phyloP scores from a whole-genome alignment of 2,329 filamentous ascomycete genomes.

The Fusarium coicis region DNA sequence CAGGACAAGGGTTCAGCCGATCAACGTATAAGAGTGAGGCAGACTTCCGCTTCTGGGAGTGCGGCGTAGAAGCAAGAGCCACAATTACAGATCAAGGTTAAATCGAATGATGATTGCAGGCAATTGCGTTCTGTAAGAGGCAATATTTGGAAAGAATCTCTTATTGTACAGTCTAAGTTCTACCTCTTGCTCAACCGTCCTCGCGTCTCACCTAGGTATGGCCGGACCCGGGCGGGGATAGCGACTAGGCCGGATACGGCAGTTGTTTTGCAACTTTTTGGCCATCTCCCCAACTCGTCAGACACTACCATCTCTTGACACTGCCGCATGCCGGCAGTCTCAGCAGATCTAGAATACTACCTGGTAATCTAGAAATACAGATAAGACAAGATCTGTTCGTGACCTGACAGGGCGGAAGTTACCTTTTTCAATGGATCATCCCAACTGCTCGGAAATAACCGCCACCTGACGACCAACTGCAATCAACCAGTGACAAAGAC shows the following conservation, averaged over 20 bases:
- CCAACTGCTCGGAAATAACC: neutral
- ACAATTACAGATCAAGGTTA: slow-evolving; percentile 30
- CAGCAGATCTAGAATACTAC: slow-evolving; percentile 9
- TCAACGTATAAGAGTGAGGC: slow-evolving; percentile 30
- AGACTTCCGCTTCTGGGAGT: slow-evolving; percentile 18
- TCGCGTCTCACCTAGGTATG: slow-evolving; percentile 20
- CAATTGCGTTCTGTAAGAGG: slow-evolving; percentile 1
- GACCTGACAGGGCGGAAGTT: neutral
- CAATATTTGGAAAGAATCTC: neutral
- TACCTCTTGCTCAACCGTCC: neutral
- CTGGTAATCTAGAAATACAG: neutral
- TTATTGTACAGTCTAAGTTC: slow-evolving; percentile 19
- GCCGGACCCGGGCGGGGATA: slow-evolving; percentile 29
- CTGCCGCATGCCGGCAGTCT: slow-evolving; percentile 23
- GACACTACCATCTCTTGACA: slow-evolving; percentile 18
- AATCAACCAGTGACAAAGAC: neutral
- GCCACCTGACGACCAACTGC: neutral
- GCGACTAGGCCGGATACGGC: slow-evolving; percentile 45
- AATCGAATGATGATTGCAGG: slow-evolving; percentile 21
- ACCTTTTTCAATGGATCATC: neutral
- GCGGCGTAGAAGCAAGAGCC: slow-evolving; percentile 31
- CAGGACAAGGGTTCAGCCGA: slow-evolving; percentile 20
- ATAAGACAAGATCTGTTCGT: neutral
- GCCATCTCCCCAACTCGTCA: neutral
- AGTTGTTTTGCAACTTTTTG: slow-evolving; percentile 46